A percentile compares a stretch with the other conserved stretches of the same genome.
Evolutionary conservation across 2,329 filamentous ascomycete species (phyloP).

Genomic region (Falciphora oryzae): DNA sequence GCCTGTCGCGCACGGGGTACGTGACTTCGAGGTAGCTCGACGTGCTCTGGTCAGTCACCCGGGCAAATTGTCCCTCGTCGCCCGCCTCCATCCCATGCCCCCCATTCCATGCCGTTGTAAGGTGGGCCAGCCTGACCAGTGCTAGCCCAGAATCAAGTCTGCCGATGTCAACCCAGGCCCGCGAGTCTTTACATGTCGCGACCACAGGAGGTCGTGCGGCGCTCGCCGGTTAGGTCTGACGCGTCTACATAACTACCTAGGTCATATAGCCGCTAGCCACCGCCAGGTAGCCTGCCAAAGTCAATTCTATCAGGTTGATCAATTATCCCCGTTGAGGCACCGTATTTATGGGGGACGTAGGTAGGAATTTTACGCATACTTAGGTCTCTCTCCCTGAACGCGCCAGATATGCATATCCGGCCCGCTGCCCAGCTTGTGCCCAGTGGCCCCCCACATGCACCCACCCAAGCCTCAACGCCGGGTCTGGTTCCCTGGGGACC

Average conservation of each 20-base stretch:
- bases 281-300: not conserved
- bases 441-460: not conserved
- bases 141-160: too few relatives aligned
- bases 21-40: not conserved
- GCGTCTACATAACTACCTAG: not conserved
- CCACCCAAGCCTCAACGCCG: not conserved
- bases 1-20: too few relatives aligned
- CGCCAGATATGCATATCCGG: not conserved
- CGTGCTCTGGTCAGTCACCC: not conserved
- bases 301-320: not conserved
- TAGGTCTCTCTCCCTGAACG: too few relatives aligned
- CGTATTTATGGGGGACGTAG: too few relatives aligned
- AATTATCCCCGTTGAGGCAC: not conserved
- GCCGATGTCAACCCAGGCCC: too few relatives aligned
- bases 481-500: not conserved
- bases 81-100: not conserved
- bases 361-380: not conserved
- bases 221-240: too few relatives aligned
- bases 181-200: not conserved
- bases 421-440: not conserved
- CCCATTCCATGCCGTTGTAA: not conserved
- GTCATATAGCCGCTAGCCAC: not conserved
- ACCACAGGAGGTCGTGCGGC: not conserved
- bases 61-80: too few relatives aligned
- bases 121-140: too few relatives aligned